Evolutionary conservation across 352 stramenopile genomes (phyloP).

Genomic region (Blastocystis sp.): DNA sequence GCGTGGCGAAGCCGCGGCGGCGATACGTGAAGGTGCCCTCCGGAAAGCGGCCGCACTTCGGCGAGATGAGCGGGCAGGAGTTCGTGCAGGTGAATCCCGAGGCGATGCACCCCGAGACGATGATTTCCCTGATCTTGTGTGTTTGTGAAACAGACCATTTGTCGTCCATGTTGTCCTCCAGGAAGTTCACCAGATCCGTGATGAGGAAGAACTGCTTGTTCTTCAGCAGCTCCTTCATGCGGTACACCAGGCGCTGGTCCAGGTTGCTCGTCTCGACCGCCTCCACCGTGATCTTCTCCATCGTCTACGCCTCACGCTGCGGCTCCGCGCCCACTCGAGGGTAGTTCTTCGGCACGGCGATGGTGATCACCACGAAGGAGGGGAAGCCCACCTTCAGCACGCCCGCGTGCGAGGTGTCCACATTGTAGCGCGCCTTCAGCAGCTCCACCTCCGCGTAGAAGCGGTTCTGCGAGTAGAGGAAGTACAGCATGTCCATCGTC

Average conservation of each 20-base stretch:
- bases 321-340: neutral
- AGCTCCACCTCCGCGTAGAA: constrained; percentile 13
- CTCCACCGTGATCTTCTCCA: constrained; percentile 39
- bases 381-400: constrained; percentile 1
- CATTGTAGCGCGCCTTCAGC: neutral
- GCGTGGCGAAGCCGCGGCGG: neutral
- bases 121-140: neutral
- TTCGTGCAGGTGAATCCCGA: neutral
- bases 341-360: constrained; percentile 43
- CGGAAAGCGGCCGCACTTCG: constrained; percentile 29
- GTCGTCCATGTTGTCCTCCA: constrained; percentile 1
- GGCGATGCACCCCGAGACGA: neutral
- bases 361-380: constrained; percentile 34
- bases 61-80: neutral
- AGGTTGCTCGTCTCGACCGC: constrained; percentile 30
- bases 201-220: constrained; percentile 47
- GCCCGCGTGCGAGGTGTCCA: neutral
- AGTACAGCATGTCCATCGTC: constrained; percentile 26
- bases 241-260: constrained; percentile 9
- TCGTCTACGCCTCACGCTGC: constrained; percentile 7
- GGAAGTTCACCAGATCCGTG: constrained; percentile 40
- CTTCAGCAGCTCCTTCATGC: constrained; percentile 37
- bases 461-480: constrained; percentile 39
- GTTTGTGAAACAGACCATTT: neutral
- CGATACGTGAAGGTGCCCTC: constrained; percentile 54